Conservation (phyloP, 306 rosid species). For the Senna tora region DNA sequence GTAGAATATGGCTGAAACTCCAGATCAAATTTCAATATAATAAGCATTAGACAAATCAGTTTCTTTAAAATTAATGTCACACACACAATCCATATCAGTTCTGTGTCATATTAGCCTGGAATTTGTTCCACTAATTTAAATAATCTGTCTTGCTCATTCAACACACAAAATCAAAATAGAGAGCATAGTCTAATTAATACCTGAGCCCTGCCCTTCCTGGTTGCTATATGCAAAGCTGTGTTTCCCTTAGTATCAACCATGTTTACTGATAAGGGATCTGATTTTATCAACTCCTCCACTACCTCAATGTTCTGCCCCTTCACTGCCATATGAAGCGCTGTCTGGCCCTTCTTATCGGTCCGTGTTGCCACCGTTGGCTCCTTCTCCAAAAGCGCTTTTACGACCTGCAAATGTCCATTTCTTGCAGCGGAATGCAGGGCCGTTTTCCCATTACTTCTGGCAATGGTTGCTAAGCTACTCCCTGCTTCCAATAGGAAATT, state of each 20-base stretch:
- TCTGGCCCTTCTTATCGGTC: conserved; percentile 89
- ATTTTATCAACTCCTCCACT: conserved; percentile 69
- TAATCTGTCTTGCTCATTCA: neutral
- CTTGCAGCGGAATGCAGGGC: conserved; percentile 94
- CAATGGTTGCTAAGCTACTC: conserved; percentile 83
- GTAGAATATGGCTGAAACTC: neutral
- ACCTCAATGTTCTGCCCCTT: conserved; percentile 85
- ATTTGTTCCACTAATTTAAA: neutral
- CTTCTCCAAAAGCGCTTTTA: conserved; percentile 60
- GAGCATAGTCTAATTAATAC: conserved; percentile 45
- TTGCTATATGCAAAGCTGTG: conserved; percentile 81
- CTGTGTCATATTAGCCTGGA: neutral
- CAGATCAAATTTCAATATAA: conserved; percentile 23
- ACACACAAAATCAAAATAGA: neutral
- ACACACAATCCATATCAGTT: neutral
- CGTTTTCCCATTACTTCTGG: conserved; percentile 90
- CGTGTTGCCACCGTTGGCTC: conserved; percentile 66
- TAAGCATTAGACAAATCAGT: conserved; percentile 15
- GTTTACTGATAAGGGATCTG: conserved; percentile 64
- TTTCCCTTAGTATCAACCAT: conserved; percentile 83
- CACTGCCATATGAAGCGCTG: conserved; percentile 97
- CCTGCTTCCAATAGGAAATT: conserved; percentile 72
- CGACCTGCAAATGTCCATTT: conserved; percentile 82
- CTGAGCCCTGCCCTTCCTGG: conserved; percentile 82
- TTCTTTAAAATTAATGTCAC: conserved; percentile 6